Evolutionary conservation across 495 filamentous ascomycete species (phyloP).

Genomic region (Jackrogersella minutella): DNA sequence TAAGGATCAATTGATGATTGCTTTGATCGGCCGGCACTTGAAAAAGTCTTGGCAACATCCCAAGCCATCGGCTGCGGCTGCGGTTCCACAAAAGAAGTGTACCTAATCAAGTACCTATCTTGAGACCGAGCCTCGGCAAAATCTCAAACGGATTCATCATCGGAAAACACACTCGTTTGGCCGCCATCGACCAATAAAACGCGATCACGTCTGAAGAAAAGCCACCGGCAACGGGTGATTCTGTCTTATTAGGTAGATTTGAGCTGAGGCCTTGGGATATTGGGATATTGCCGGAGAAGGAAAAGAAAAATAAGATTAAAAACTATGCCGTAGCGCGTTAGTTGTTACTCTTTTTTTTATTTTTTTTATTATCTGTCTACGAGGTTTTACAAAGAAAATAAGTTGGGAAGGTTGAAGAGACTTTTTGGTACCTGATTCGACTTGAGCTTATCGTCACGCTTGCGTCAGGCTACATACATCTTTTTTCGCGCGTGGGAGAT

Average conservation of each 20-base stretch:
- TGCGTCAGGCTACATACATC: too few relatives aligned
- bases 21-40: slow-evolving; percentile 1
- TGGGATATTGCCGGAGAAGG: not conserved
- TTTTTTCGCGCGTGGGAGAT: too few relatives aligned
- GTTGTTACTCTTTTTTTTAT: too few relatives aligned
- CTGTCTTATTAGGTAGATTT: not conserved
- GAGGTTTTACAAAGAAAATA: too few relatives aligned
- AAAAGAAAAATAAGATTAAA: slow-evolving; percentile 2
- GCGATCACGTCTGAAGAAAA: not conserved
- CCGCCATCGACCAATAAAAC: slow-evolving; percentile 4
- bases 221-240: not conserved
- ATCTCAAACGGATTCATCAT: not conserved
- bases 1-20: too few relatives aligned
- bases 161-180: slow-evolving; percentile 1
- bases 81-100: not conserved
- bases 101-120: not conserved
- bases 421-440: too few relatives aligned
- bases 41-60: not conserved
- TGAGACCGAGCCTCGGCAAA: slow-evolving; percentile 41
- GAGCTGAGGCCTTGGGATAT: too few relatives aligned
- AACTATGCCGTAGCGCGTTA: not conserved
- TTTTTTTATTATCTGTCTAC: too few relatives aligned
- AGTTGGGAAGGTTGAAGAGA: too few relatives aligned
- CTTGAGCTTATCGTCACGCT: too few relatives aligned
- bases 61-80: slow-evolving; percentile 1